phyloP scores from a whole-genome alignment of 2,329 filamentous ascomycete species.

The Aspergillus sp. region DNA sequence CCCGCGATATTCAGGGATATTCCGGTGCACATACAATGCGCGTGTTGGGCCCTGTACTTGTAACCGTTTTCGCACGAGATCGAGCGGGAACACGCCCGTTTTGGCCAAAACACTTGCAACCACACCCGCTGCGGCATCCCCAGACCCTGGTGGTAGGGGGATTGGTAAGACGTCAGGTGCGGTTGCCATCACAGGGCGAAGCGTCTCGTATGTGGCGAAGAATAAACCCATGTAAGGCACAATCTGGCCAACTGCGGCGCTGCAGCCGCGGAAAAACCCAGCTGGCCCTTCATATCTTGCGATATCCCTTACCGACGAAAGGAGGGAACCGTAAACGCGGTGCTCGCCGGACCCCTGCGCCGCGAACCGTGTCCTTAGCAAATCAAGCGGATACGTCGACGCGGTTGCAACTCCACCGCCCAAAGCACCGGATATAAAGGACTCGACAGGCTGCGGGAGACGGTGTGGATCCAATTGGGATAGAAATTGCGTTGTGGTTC shows the following conservation, averaged over 20 bases:
- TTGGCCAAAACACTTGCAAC: conserved; percentile 79
- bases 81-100: conserved; percentile 86
- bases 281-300: conserved; percentile 67
- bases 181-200: conserved; percentile 58
- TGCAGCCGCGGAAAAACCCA: conserved; percentile 87
- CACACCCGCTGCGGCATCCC: conserved; percentile 80
- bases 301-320: conserved; percentile 71
- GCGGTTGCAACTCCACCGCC: conserved; percentile 82
- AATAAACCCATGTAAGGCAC: conserved; percentile 97
- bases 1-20: conserved; percentile 80
- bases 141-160: conserved; percentile 67
- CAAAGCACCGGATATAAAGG: conserved; percentile 78
- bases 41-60: conserved; percentile 94
- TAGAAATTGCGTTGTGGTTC: conserved; percentile 68
- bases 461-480: conserved; percentile 50
- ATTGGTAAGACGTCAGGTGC: conserved; percentile 23
- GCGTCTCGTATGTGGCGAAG: conserved; percentile 82
- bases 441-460: conserved; percentile 68
- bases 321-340: conserved; percentile 73
- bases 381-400: conserved; percentile 86
- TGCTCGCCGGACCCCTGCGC: conserved; percentile 71
- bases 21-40: conserved; percentile 73
- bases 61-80: conserved; percentile 86
- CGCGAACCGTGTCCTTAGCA: conserved; percentile 93
- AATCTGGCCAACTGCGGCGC: conserved; percentile 80